phyloP scores from a whole-genome alignment of 768 basidiomycete genomes.

The Kwoniella sp. region DNA sequence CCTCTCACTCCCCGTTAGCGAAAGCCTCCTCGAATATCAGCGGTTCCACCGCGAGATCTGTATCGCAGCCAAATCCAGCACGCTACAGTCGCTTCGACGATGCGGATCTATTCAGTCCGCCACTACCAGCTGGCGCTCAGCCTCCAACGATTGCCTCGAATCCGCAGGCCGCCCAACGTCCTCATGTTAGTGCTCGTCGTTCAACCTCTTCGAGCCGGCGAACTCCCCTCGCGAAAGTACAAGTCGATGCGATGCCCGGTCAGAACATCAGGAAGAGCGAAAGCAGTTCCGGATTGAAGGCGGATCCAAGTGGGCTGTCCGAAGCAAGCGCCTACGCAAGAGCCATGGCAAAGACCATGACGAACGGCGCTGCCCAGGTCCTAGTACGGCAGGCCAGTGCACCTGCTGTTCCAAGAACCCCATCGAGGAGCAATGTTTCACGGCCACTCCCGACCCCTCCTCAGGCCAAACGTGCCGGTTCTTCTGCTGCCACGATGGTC shows the following conservation, averaged over 20 bases:
- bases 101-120: not conserved
- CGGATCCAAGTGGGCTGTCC: constrained; percentile 2
- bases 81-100: constrained; percentile 16
- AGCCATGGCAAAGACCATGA: constrained; percentile 12
- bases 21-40: not conserved
- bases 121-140: constrained; percentile 5
- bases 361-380: not conserved
- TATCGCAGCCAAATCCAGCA: not conserved
- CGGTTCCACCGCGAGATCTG: not conserved
- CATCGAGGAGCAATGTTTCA: constrained; percentile 4
- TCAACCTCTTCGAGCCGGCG: constrained; percentile 14
- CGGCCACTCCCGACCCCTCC: constrained; percentile 29
- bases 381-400: not conserved
- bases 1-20: not conserved
- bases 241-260: not conserved
- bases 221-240: constrained; percentile 1
- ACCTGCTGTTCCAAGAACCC: not conserved
- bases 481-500: constrained; percentile 9
- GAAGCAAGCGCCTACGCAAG: constrained; percentile 37
- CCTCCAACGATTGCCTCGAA: not conserved
- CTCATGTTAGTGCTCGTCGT: constrained; percentile 15
- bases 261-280: not conserved
- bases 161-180: not conserved
- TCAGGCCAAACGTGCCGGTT: not conserved
- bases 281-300: too few species aligned